phyloP scores from a whole-genome alignment of 176 grass and related monocot species.

The Oryza punctata region DNA sequence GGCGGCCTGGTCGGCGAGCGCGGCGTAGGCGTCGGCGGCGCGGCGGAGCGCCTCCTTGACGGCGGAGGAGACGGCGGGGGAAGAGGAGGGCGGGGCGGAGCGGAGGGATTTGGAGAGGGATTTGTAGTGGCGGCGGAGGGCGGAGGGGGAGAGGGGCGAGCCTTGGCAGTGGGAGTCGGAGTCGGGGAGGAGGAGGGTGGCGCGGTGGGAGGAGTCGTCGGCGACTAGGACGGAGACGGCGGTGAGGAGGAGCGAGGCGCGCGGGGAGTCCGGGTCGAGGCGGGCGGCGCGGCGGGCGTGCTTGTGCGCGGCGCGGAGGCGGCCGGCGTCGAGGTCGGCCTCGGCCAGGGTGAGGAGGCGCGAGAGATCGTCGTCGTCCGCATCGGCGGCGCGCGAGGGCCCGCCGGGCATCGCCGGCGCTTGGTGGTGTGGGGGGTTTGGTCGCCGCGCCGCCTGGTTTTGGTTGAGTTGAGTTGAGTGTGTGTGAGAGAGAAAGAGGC shows the following conservation, averaged over 20 bases:
- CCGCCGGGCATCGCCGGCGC: constrained; percentile 30
- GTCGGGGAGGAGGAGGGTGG: constrained; percentile 49
- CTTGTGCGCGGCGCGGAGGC: constrained; percentile 59
- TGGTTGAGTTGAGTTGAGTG: neutral
- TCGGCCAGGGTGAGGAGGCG: constrained; percentile 58
- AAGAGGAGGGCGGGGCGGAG: constrained; percentile 9
- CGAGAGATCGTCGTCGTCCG: constrained; percentile 24
- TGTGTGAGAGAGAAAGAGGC: neutral
- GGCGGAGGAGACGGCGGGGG: constrained; percentile 2
- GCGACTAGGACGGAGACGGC: constrained; percentile 65
- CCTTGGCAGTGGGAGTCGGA: neutral
- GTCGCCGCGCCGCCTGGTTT: neutral
- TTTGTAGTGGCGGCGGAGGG: constrained; percentile 71
- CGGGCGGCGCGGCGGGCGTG: constrained; percentile 65
- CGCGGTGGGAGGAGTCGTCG: constrained; percentile 52
- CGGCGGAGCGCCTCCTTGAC: constrained; percentile 69
- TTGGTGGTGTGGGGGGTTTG: constrained; percentile 1
- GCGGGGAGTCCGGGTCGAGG: constrained; percentile 37
- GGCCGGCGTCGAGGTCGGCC: constrained; percentile 46
- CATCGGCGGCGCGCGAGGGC: neutral
- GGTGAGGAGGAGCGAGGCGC: constrained; percentile 44
- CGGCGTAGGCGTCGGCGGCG: constrained; percentile 53
- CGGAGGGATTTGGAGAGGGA: constrained; percentile 65
- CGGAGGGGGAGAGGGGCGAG: constrained; percentile 2
- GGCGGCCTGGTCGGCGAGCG: constrained; percentile 53